Conservation (phyloP, 768 basidiomycete genomes). For the Leccinellum albellum region DNA sequence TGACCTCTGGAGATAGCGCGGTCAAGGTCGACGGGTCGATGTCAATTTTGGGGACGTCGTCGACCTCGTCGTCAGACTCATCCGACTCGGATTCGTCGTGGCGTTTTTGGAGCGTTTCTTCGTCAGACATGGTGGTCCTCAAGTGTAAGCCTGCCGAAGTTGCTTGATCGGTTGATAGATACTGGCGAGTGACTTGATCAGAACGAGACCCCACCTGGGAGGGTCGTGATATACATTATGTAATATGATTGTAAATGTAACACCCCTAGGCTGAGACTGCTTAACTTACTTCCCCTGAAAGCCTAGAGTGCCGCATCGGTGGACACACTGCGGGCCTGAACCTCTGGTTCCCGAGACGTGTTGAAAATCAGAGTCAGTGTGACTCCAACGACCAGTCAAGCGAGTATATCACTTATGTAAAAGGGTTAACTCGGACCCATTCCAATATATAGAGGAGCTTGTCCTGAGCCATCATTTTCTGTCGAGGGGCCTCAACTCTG, state of each 20-base stretch:
- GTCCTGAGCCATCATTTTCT: background rate
- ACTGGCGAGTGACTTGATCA: constrained; percentile 9
- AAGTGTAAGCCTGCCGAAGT: background rate
- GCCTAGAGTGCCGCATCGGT: background rate
- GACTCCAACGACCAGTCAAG: background rate
- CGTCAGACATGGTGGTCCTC: constrained; percentile 51
- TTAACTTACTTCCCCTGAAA: constrained; percentile 1
- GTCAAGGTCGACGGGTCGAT: constrained; percentile 81
- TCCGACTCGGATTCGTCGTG: constrained; percentile 71
- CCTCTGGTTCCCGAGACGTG: background rate
- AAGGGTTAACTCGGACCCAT: background rate
- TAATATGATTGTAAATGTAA: constrained; percentile 13
- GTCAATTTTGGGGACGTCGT: constrained; percentile 61
- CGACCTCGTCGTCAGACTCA: constrained; percentile 55
- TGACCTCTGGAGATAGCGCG: constrained; percentile 85
- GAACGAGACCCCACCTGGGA: constrained; percentile 5
- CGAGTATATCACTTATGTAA: background rate
- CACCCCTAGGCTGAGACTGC: background rate
- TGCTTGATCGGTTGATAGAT: constrained; percentile 14
- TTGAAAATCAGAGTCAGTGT: background rate
- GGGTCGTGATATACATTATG: constrained; percentile 7
- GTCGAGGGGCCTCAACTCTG: background rate
- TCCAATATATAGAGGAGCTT: background rate
- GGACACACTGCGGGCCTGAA: too few relatives aligned
- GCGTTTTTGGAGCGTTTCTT: constrained; percentile 62